Percentiles rank a stretch among this genome's conserved stretches.
phyloP scores from a whole-genome alignment of 495 filamentous ascomycete genomes.

The Hypomontagnella monticulosa region DNA sequence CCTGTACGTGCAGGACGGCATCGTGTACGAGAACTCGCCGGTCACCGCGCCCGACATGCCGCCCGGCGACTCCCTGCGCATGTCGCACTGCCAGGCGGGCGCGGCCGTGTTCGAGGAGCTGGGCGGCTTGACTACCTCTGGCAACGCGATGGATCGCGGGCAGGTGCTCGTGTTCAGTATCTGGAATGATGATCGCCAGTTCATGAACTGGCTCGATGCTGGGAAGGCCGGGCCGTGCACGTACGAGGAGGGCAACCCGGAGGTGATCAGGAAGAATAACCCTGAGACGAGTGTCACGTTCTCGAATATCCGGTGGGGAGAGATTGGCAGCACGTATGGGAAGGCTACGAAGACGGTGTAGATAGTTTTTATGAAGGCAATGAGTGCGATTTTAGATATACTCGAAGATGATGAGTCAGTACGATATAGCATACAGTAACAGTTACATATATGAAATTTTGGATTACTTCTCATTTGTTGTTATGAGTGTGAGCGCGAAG shows the following conservation, averaged over 20 bases:
- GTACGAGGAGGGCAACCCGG: constrained; percentile 62
- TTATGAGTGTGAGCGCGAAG: too few species aligned
- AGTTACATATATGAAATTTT: too few species aligned
- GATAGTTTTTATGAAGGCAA: too few species aligned
- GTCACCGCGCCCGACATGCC: constrained; percentile 47
- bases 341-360: constrained; percentile 6
- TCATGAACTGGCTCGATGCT: constrained; percentile 77
- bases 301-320: constrained; percentile 75
- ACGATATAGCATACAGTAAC: too few species aligned
- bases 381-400: too few species aligned
- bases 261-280: constrained; percentile 57
- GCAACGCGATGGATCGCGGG: constrained; percentile 59
- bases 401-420: too few species aligned
- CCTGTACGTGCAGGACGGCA: constrained; percentile 71
- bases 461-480: too few species aligned
- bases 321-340: constrained; percentile 57
- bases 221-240: constrained; percentile 70
- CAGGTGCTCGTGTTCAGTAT: constrained; percentile 75
- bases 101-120: constrained; percentile 66
- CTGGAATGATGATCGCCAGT: constrained; percentile 71
- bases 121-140: constrained; percentile 66
- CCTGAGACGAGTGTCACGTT: constrained; percentile 67
- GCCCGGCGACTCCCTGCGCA: constrained; percentile 63
- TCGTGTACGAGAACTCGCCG: constrained; percentile 63
- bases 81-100: constrained; percentile 63